Base-by-base conservation (phyloP, 1,284 basidiomycete species). In the Cryptococcus sp. region DNA sequence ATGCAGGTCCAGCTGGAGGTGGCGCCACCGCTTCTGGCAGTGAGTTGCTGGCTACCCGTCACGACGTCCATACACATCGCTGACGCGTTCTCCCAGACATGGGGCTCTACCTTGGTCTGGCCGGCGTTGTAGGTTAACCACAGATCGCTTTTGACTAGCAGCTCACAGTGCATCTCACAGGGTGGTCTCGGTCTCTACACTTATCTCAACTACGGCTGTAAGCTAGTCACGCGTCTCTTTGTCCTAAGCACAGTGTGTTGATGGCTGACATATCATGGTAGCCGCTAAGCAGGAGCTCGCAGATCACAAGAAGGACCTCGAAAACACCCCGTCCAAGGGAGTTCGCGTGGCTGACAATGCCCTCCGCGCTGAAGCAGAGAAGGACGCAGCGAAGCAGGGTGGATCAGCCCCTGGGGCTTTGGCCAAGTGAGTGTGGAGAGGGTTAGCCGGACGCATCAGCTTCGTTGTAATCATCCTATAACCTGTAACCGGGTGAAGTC, bases 101-200 rank as follows among this genome's bases (percentile, higher is more conserved):
- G 13, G 13, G 6, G 23, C 34, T 19, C 29, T 45, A 54, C 19
- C 38, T n/a, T 26, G 13, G 34, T 39, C 34, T 39, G 17, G 19
- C 26, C 19, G 17, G 19, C 37, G 15, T 34, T 50, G 29, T 22
- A 54, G 52, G 45, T 47, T 15, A 29, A 29, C 15, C 26, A 10
- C 25, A 45, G 50, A 46, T 20, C 22, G 20, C 1, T 6, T 17
- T n/a, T n/a, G n/a, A n/a, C n/a, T 15, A 26, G 26, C 22, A 25
- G 26, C 22, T 20, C 13, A 26, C 22, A 25, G 13, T 46, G 43
- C 10, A 40, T 19, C 13, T 22, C 40, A 8, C 44, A 68, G 66
- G 68, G 62, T 38, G 77, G 73, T 53, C 62, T 76, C 47, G 73
- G 68, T 38, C 67, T 65, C 19, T 74, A 73, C 52, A 70, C 70